Evolutionary conservation across 805 yeast species (phyloP), one percentile per base, ranked within the genome.

Genomic region (Hanseniaspora singularis): DNA sequence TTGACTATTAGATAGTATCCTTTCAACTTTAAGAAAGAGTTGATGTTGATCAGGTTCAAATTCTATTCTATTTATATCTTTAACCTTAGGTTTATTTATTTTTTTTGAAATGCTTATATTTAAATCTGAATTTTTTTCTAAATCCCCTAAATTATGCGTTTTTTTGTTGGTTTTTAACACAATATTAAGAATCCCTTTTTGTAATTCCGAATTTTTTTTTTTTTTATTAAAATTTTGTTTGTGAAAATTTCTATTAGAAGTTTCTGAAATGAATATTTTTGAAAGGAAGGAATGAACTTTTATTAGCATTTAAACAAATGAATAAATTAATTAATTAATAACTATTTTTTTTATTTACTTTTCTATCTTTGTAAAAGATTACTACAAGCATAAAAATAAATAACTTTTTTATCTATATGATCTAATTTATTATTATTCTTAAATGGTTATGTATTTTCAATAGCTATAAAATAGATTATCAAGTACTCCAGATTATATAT

Each of bases 181-280:
- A n/a, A n/a, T n/a, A n/a, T n/a, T n/a, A n/a, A n/a, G n/a, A n/a
- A n/a, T 39, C 22, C 22, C 33, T 28, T 26, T 41, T 41, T 41
- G 39, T 41, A 41, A 41, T 33, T 41, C 46, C 46, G 46, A 41
- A 41, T 41, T 33, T 24, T 41, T 41, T 33, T 33, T 12, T 27
- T 12, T 18, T 19, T 19, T 31, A n/a, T n/a, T 24, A 12, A 14
- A 18, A 3, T 41, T 24, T 11, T 10, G 15, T 2, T 33, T 10
- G 33, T 30, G 9, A 9, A 15, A n/a, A n/a, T 33, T 22, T 18
- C 36, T 33, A 5, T 30, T 5, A 10, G 5, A 10, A n/a, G 4
- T 15, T 30, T 30, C 32, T 10, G 14, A 11, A 30, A 30, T 15
- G 32, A 30, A 30, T 30, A 30, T 10, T 30, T 30, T 30, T 30